These are phyloP conservation scores for Scleromitrula shiraiana DNA, from an alignment of 2,329 filamentous ascomycete species.

Conservation along the genomic window DNA sequence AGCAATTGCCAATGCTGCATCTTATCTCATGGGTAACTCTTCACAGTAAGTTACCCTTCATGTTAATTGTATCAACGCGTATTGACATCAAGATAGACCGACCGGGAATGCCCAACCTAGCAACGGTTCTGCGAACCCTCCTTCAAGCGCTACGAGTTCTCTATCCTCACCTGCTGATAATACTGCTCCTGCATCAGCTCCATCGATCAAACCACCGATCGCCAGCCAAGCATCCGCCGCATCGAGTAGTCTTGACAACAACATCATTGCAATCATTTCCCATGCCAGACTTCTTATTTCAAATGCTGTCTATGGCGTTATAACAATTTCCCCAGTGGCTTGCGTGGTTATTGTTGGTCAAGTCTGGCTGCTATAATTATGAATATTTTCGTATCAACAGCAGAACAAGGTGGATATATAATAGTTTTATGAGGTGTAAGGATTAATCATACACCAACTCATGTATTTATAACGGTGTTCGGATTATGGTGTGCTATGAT, in stretches of 20 bases:
- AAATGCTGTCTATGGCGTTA: background rate
- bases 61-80: background rate
- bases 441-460: too few relatives aligned
- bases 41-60: background rate
- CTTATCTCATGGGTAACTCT: background rate
- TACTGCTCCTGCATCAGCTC: conserved; percentile 1
- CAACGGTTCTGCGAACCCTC: background rate
- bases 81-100: background rate
- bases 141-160: conserved; percentile 1
- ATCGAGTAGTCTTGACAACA: conserved; percentile 5
- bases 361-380: conserved; percentile 5
- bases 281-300: background rate
- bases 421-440: background rate
- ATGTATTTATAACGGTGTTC: too few relatives aligned
- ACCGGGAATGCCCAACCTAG: conserved; percentile 3
- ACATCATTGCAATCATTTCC: background rate
- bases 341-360: conserved; percentile 4
- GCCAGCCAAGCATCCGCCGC: conserved; percentile 6
- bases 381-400: too few relatives aligned
- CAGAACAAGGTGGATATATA: background rate
- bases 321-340: conserved; percentile 1
- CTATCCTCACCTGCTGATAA: conserved; percentile 2
- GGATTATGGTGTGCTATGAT: too few relatives aligned
- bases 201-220: conserved; percentile 4
- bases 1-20: conserved; percentile 5